Percentiles rank a stretch among this genome's conserved stretches.
phyloP scores from a whole-genome alignment of 176 grass and related monocot genomes.

The Eleusine coracana region DNA sequence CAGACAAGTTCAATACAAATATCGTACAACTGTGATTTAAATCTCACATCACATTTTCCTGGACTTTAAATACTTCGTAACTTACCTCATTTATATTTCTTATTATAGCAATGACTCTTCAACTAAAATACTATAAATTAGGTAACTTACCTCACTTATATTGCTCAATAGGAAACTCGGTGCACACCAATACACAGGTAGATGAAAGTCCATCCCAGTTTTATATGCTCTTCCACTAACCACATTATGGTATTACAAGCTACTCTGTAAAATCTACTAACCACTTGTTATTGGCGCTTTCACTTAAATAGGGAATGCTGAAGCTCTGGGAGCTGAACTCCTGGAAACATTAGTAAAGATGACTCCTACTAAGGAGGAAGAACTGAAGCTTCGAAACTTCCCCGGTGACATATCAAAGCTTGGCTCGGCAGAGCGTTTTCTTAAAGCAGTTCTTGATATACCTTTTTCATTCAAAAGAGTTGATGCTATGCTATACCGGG shows the following conservation, averaged over 20 bases:
- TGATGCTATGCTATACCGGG: conserved; percentile 84
- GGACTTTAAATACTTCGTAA: not conserved
- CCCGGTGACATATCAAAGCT: conserved; percentile 83
- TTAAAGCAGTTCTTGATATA: conserved; percentile 83
- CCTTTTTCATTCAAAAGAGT: conserved; percentile 95
- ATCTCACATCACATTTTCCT: not conserved
- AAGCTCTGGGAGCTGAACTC: conserved; percentile 75
- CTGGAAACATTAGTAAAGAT: conserved; percentile 99
- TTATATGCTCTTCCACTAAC: not conserved
- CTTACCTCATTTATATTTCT: no score
- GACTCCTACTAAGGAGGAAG: conserved; percentile 99
- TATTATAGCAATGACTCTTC: no score
- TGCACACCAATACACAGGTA: not conserved
- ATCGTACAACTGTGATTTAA: not conserved
- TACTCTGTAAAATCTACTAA: conserved; percentile 12
- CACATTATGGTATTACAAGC: not conserved
- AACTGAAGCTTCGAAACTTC: conserved; percentile 73
- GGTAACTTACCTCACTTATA: not conserved
- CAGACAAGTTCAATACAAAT: not conserved
- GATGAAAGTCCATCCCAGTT: no score
- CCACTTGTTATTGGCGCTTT: not conserved
- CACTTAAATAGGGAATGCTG: conserved; percentile 67
- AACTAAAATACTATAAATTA: no score
- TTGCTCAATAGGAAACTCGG: not conserved
- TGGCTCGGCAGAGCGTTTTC: conserved; percentile 76